Base-by-base conservation (phyloP, 345 rosid species). In the Arabis alpina region DNA sequence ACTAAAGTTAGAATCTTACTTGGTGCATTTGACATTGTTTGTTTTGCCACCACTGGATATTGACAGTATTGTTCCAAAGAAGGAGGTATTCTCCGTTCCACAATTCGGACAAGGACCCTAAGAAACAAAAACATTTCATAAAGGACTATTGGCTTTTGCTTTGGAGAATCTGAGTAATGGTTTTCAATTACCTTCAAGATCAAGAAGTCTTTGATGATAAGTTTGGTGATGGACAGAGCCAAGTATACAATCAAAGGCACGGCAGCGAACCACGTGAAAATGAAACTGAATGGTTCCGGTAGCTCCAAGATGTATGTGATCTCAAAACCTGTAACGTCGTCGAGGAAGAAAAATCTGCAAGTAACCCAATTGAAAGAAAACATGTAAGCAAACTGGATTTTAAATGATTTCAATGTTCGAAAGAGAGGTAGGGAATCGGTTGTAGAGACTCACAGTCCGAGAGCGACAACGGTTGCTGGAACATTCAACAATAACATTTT, bases 191-290 rank as follows among this genome's bases (percentile, higher is more conserved):
- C 97, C 96, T 93, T 91, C 71, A 93, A 71, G 84, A 91, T 91
- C 83, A 87, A 64, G 64, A 67, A 88, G 71, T 91, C 97, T 71
- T 81, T 89, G 73, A 94, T 79, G 37, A 91, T 86, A 54, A 83
- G 73, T 67, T 89, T 87, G 64, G 98, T 91, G 28, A 94, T 85
- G 4, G 90, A 32, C 23, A 40, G 78, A 58, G 99, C 94, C 72
- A 80, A 54, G 40, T 68, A 94, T 48, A 91, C 96, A 65, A 91
- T 64, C 42, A 79, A 15, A 1, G 99, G 99, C 79, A 91, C 91
- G 0, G 96, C 99, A 19, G 97, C 96, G 61, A 93, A 91, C 99
- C 97, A 94, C 0, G 97, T 94, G 80, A 94, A 94, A 60, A 93
- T 85, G 88, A 93, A 93, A 61, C 97, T 91, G 79, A 50, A 94